Percentiles rank a stretch among this genome's conserved stretches.
phyloP scores from a whole-genome alignment of 2,329 filamentous ascomycete genomes.

The Pyricularia sp. region DNA sequence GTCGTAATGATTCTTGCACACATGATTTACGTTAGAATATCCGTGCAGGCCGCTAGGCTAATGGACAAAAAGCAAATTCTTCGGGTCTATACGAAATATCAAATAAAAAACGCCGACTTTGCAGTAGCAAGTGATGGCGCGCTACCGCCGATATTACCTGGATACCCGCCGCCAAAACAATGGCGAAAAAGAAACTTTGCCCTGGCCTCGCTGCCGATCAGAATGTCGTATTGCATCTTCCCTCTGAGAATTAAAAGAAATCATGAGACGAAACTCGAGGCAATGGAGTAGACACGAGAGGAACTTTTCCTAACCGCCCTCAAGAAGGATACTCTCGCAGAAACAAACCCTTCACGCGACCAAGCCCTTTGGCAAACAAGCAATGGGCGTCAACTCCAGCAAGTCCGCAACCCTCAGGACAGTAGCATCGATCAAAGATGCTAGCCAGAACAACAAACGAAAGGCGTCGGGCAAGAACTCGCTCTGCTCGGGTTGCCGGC shows the following conservation, averaged over 20 bases:
- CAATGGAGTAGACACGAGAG: background rate
- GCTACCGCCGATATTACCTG: background rate
- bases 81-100: background rate
- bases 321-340: too few species aligned
- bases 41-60: background rate
- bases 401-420: background rate
- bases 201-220: background rate
- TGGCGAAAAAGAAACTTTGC: background rate
- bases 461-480: background rate
- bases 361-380: background rate
- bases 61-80: background rate
- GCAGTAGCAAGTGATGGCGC: background rate
- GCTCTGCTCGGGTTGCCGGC: background rate
- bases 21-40: background rate
- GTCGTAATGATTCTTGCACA: background rate
- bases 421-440: background rate
- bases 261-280: background rate
- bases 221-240: background rate
- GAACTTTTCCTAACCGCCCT: background rate
- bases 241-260: background rate
- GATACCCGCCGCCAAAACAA: background rate
- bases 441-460: background rate
- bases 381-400: slow-evolving; percentile 1
- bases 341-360: background rate
- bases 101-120: background rate